Evolutionary conservation across 2,329 filamentous ascomycete species (phyloP), one percentile per base, ranked within the genome.

Genomic region (Colletotrichum ledebouriae): DNA sequence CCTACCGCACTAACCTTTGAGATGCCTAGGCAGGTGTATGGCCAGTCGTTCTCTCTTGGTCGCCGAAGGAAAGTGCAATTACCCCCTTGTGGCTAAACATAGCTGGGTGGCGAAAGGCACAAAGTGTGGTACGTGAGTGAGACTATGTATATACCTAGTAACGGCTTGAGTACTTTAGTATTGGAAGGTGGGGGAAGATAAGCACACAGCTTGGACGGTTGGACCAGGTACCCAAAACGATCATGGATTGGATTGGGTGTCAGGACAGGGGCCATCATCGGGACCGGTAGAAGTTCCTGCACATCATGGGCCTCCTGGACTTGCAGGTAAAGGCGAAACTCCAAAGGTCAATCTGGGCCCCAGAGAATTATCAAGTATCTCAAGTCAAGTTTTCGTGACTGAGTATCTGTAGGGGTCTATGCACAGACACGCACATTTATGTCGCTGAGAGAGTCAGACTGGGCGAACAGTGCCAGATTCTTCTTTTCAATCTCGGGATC

Each of bases 241-340:
- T 29, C 3, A 13, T 20, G 56, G 29, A 29, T 29, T 29, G 29
- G 29, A 6, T 29, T 29, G 29, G 6, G 29, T 29, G 29, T 29
- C 6, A 29, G 29, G 29, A 22, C 11, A 7, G 13, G 17, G 22
- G 4, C 55, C 39, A 33, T 5, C 22, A 5, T 13, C 3, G 50
- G 7, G 12, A 20, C 59, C 63, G 42, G 59, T 52, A 63, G 59
- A 67, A 53, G 13, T 52, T 44, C 17, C 64, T 58, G 64, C 58
- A 67, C 64, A 52, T 58, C 59, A 63, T 63, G 46, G 25, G 5
- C 34, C 37, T 39, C 37, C 37, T 39, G 10, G 10, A 39, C 17
- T n/a, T 17, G 44, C 41, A 7, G 29, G 5, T 42, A 39, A 56
- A 49, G 59, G 25, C 42, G n/a, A 29, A 56, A 49, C 42, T 9